A percentile compares a stretch with the other conserved stretches of the same genome.
Conservation (phyloP, 495 filamentous ascomycete species). For the Penicillium coffeae region DNA sequence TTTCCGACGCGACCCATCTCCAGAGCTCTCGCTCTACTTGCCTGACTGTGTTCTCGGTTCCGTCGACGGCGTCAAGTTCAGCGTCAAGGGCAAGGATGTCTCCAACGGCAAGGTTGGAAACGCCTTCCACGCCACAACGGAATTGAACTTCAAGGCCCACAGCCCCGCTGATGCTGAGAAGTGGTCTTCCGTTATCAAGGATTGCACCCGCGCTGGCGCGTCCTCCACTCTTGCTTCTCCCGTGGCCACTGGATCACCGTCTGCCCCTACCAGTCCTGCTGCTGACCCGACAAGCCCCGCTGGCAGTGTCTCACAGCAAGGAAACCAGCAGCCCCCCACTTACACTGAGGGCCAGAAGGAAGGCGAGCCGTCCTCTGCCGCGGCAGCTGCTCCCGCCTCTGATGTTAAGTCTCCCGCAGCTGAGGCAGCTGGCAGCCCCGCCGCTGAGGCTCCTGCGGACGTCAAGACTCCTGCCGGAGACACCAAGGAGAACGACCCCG, state of each 20-base stretch:
- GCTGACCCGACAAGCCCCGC: neutral
- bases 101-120: constrained; percentile 57
- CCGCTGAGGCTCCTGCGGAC: neutral
- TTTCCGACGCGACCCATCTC: constrained; percentile 70
- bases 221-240: constrained; percentile 1
- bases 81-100: constrained; percentile 88
- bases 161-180: constrained; percentile 69
- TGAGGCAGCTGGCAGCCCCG: neutral
- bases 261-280: neutral
- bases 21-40: constrained; percentile 85
- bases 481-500: constrained; percentile 8
- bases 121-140: constrained; percentile 58
- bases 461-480: constrained; percentile 4
- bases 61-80: constrained; percentile 78
- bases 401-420: neutral
- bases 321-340: constrained; percentile 4
- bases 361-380: neutral
- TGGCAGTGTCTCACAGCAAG: constrained; percentile 2
- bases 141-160: constrained; percentile 69
- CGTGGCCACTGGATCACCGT: too few species aligned
- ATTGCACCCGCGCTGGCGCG: constrained; percentile 21
- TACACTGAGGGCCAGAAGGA: neutral
- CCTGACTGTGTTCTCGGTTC: constrained; percentile 82
- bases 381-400: neutral
- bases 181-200: constrained; percentile 73